These are phyloP conservation scores for Coniochaeta sp. DNA, from an alignment of 2,329 filamentous ascomycete species.

Conservation along the genomic window DNA sequence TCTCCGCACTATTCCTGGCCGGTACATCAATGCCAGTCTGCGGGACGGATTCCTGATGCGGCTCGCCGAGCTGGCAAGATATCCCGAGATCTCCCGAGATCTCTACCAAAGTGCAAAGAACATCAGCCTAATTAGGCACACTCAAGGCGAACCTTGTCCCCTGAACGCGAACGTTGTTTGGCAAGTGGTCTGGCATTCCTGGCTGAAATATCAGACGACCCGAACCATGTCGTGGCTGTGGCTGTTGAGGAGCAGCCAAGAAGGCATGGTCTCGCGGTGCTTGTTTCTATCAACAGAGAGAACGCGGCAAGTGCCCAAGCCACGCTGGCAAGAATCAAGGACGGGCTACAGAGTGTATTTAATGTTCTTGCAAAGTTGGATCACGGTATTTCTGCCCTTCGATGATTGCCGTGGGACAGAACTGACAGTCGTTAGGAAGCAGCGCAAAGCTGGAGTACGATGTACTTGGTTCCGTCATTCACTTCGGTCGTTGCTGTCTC, in stretches of 20 bases:
- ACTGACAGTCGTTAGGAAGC: neutral
- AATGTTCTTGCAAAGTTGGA: neutral
- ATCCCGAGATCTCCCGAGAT: too few species aligned
- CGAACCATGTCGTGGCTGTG: neutral
- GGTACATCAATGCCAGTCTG: too few species aligned
- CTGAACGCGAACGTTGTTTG: neutral
- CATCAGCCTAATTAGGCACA: too few species aligned
- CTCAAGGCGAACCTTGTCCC: neutral
- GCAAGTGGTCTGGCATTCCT: neutral
- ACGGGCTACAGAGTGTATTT: neutral
- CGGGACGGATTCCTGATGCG: too few species aligned
- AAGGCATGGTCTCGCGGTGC: neutral
- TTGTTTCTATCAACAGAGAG: neutral
- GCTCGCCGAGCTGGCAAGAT: too few species aligned
- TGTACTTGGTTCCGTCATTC: neutral
- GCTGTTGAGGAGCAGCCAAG: neutral
- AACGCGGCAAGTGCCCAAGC: neutral
- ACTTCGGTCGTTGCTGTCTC: slow-evolving; percentile 17
- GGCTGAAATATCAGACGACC: neutral
- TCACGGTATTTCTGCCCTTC: neutral
- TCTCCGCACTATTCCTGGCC: too few species aligned
- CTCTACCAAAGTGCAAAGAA: too few species aligned
- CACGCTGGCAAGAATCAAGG: neutral
- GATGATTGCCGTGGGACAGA: neutral
- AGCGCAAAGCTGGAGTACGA: neutral